phyloP scores from a whole-genome alignment of 345 rosid genomes.

The Draba incana region DNA sequence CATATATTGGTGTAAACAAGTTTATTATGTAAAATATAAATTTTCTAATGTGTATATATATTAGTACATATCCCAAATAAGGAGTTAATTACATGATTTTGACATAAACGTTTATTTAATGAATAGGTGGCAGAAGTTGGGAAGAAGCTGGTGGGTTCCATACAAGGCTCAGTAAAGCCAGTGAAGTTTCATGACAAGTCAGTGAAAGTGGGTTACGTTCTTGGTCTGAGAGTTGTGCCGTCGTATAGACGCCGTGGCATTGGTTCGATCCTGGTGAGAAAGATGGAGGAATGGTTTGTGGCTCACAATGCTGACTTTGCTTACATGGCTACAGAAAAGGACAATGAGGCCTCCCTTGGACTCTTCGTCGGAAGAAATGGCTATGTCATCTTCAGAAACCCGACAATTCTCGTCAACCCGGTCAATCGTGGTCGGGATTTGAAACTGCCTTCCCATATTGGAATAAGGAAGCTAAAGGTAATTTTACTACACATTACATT shows the following conservation, averaged over 20 bases:
- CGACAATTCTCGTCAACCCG: constrained; percentile 69
- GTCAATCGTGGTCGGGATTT: constrained; percentile 44
- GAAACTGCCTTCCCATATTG: constrained; percentile 44
- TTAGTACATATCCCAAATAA: not conserved
- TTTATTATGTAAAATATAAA: too few relatives aligned
- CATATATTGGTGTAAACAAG: too few relatives aligned
- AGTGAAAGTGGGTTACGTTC: constrained; percentile 66
- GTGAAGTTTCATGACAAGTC: constrained; percentile 47
- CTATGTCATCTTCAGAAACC: constrained; percentile 60
- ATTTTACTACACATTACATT: constrained; percentile 4
- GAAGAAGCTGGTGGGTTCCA: constrained; percentile 64
- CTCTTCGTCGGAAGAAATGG: constrained; percentile 59
- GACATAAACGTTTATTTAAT: not conserved
- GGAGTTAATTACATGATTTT: constrained; percentile 3
- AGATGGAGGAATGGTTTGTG: constrained; percentile 75
- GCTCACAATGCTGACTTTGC: constrained; percentile 57
- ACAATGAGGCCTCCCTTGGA: constrained; percentile 64
- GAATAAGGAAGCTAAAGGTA: constrained; percentile 50
- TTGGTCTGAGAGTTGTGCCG: constrained; percentile 69
- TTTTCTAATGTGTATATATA: not conserved
- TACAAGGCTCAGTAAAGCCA: constrained; percentile 77
- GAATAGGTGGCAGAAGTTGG: constrained; percentile 66
- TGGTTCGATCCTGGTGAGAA: constrained; percentile 55
- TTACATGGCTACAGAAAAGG: constrained; percentile 81
- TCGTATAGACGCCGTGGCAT: constrained; percentile 62